These are phyloP conservation scores for Bryum argenteum DNA, from an alignment of 225 moss, liverwort and hornwort species.

Conservation along the genomic window DNA sequence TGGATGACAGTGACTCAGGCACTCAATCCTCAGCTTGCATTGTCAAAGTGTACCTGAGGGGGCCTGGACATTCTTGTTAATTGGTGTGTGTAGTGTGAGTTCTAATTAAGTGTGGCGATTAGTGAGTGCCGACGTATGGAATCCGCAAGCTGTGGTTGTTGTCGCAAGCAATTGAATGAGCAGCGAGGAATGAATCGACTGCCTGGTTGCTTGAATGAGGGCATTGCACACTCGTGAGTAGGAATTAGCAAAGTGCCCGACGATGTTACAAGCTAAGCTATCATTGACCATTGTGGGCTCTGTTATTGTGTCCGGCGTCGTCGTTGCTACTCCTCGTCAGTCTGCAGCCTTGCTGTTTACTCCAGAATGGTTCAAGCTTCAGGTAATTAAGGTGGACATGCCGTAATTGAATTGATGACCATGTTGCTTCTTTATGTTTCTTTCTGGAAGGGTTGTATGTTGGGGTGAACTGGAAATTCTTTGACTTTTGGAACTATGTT, in stretches of 20 bases:
- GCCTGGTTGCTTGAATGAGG: conserved; percentile 22
- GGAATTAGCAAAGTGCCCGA: neutral
- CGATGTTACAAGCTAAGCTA: conserved; percentile 18
- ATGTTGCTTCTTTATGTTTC: too few species aligned
- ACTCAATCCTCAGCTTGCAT: too few species aligned
- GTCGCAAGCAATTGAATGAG: conserved; percentile 31
- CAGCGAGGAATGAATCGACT: neutral
- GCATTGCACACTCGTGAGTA: neutral
- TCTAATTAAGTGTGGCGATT: conserved; percentile 7
- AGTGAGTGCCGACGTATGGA: conserved; percentile 30
- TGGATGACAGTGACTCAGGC: too few species aligned
- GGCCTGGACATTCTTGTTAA: neutral
- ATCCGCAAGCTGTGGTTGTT: conserved; percentile 29
- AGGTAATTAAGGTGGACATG: neutral
- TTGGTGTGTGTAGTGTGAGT: neutral
- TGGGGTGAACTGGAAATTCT: too few species aligned
- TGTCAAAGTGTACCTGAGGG: too few species aligned
- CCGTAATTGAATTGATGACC: too few species aligned
- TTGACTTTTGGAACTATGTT: too few species aligned
- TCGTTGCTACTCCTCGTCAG: neutral
- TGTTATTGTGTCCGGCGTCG: conserved; percentile 13
- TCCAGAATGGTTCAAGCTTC: conserved; percentile 16
- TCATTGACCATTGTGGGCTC: conserved; percentile 32
- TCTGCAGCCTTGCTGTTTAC: conserved; percentile 23
- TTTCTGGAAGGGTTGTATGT: too few species aligned